Evolutionary conservation across 169 alveolate genomes (phyloP).

Genomic region (Cryptosporidium ubiquitum): DNA sequence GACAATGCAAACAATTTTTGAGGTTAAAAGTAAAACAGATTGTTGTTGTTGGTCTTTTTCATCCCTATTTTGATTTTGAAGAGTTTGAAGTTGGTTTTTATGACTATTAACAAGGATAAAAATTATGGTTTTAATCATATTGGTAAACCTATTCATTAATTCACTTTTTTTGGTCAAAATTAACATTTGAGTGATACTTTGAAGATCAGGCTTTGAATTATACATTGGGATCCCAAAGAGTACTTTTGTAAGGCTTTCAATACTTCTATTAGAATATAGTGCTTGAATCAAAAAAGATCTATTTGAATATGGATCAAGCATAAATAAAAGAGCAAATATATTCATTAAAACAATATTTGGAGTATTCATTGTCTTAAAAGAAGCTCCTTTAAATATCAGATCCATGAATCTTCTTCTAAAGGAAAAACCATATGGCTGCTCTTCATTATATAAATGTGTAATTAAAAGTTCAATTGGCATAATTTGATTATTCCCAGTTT

Average conservation of each 20-base stretch:
- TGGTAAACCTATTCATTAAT: conserved; percentile 16
- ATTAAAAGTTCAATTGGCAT: conserved; percentile 44
- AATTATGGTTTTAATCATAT: conserved; percentile 22
- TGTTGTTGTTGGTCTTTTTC: conserved; percentile 9
- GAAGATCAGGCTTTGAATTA: conserved; percentile 11
- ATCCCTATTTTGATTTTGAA: not conserved
- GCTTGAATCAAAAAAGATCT: conserved; percentile 57
- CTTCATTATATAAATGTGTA: conserved; percentile 12
- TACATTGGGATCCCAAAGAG: conserved; percentile 50
- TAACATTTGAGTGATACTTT: conserved; percentile 32
- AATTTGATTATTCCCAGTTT: conserved; percentile 50
- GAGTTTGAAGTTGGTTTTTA: not conserved
- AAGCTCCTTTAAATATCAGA: conserved; percentile 7
- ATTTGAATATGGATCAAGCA: conserved; percentile 45
- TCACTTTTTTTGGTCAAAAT: conserved; percentile 33
- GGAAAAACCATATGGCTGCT: conserved; percentile 33
- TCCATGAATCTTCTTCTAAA: conserved; percentile 56
- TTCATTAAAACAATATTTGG: conserved; percentile 41
- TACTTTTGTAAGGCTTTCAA: conserved; percentile 32
- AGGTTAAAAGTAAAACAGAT: conserved; percentile 22
- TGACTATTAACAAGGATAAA: not conserved
- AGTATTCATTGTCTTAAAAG: not conserved
- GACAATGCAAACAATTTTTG: conserved; percentile 42
- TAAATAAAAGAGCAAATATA: conserved; percentile 32
- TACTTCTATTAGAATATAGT: conserved; percentile 25